Base-by-base conservation (phyloP, 768 basidiomycete genomes). In the Rhizopogon vulgaris region DNA sequence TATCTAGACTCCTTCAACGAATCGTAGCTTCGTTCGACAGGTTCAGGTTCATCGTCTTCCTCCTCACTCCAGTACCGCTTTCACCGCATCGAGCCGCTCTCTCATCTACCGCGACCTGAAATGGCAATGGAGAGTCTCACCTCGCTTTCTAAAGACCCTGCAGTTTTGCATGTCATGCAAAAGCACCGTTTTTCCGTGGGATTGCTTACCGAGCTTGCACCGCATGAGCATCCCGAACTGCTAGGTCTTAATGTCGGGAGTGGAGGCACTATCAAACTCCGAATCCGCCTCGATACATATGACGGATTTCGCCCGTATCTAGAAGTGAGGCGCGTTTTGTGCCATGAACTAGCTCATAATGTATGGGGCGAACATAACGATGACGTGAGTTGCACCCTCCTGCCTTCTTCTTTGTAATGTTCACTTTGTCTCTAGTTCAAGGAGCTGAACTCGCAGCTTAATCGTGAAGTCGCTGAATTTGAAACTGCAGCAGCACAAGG, bases 311-410 rank as follows among this genome's bases (percentile, higher is more conserved):
- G 85, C 47, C 60, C 73, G 8, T 91, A 90, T 58, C 70, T 65
- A 14, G 82, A 87, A 1, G 72, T 85, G 22, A 72, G 87, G 46
- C 73, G 77, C 14, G 85, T 88, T 37, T 71, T 90, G 3, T 89
- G 86, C 58, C 88, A 91, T 62, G 88, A 90, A 61, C 68, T 90
- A 36, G 71, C 87, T 18, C 87, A 90, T 63, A 90, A 88, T 58
- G 77, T 85, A 0, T 86, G 82, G 79, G 71, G 78, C 3, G 80
- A 83, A 55, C 87, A 90, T 58, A 83, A 85, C 59, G 75, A 88
- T 47, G 79, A 87, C 55, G 88, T 87, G 55, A 62, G 84, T 8
- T 18, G 18, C 42, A 24, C n/a, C 12, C 7, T 15, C 22, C 38
- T 11, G 22, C 32, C n/a, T 17, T 55, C 22, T 14, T n/a, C n/a